Evolutionary conservation across 179 eudicot genomes (phyloP).

Genomic region (Silene vulgaris): DNA sequence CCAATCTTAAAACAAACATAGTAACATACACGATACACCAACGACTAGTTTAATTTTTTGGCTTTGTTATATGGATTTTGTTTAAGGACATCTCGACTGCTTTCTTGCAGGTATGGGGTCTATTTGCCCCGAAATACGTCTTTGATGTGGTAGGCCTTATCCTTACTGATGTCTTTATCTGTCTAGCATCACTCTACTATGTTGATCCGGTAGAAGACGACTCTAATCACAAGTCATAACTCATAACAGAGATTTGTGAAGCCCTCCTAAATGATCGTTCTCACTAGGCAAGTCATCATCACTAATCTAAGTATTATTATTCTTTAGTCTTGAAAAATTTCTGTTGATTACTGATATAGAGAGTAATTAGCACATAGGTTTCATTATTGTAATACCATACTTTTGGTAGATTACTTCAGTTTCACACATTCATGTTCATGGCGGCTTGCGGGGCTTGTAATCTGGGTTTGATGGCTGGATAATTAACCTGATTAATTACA

Average conservation of each 20-base stretch:
- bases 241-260: constrained; percentile 11
- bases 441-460: neutral
- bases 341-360: neutral
- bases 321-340: neutral
- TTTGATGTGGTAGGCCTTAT: constrained; percentile 78
- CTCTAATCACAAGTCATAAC: constrained; percentile 19
- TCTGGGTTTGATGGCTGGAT: neutral
- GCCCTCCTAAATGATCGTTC: neutral
- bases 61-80: neutral
- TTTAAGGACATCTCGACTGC: constrained; percentile 7
- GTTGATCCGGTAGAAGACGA: constrained; percentile 36
- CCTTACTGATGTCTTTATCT: constrained; percentile 53
- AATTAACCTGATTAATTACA: neutral
- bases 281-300: constrained; percentile 6
- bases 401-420: neutral
- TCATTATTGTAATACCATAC: neutral
- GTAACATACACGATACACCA: neutral
- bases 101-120: constrained; percentile 82
- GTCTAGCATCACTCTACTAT: constrained; percentile 57
- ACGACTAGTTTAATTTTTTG: no score
- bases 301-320: neutral
- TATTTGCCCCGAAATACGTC: constrained; percentile 90
- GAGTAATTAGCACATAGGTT: constrained; percentile 4
- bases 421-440: neutral
- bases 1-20: neutral